Conservation (phyloP, 495 filamentous ascomycete species). For the Bathelium albidoporum region DNA sequence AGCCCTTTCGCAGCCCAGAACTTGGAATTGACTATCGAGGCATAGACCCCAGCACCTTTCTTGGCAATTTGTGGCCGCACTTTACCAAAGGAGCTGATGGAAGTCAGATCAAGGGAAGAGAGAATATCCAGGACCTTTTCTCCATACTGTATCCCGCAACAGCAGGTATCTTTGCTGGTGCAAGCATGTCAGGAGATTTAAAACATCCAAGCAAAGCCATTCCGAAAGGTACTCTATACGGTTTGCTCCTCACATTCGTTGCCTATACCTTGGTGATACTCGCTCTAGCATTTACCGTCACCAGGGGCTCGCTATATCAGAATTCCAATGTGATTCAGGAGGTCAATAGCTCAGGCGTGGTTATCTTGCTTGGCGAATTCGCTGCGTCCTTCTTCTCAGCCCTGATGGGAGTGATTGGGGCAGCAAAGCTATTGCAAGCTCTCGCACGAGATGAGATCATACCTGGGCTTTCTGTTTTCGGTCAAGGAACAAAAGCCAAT, state of each 20-base stretch:
- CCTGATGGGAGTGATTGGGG: conserved; percentile 78
- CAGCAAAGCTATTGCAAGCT: conserved; percentile 80
- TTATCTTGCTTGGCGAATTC: conserved; percentile 74
- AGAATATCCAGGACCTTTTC: conserved; percentile 75
- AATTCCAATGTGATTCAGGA: conserved; percentile 73
- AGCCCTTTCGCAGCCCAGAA: conserved; percentile 52
- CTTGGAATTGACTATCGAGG: conserved; percentile 69
- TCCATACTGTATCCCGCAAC: conserved; percentile 82
- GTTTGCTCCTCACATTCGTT: conserved; percentile 64
- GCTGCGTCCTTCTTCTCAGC: conserved; percentile 76
- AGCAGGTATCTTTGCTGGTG: conserved; percentile 65
- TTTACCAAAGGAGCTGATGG: conserved; percentile 59
- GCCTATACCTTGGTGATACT: conserved; percentile 68
- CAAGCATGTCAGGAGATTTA: conserved; percentile 83
- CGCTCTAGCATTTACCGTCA: conserved; percentile 68
- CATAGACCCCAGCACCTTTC: conserved; percentile 54
- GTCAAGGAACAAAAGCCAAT: conserved; percentile 59
- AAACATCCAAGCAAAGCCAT: conserved; percentile 77
- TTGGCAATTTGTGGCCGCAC: conserved; percentile 58
- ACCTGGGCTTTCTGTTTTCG: conserved; percentile 64
- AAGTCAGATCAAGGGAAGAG: conserved; percentile 53
- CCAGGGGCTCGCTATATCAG: conserved; percentile 59
- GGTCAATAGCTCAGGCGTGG: conserved; percentile 58
- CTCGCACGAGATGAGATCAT: conserved; percentile 71
- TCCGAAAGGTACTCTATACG: conserved; percentile 68